A percentile compares a stretch with the other conserved stretches of the same genome.
phyloP scores from a whole-genome alignment of 495 filamentous ascomycete species.

The Xylaria sp. region DNA sequence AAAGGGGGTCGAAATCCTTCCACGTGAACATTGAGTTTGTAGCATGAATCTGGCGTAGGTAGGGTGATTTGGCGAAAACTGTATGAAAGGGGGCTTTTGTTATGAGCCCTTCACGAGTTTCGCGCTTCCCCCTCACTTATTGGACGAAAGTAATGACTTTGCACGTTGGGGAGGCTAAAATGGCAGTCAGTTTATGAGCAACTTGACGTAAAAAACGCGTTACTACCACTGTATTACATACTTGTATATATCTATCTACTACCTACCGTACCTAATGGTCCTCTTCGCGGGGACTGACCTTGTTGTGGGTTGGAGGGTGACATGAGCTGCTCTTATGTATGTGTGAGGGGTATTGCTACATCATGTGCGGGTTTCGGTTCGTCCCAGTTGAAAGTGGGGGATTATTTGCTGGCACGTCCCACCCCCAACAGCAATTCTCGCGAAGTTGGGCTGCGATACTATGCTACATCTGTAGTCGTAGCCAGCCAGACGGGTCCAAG shows the following conservation, averaged over 20 bases:
- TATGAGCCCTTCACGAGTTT: slow-evolving; percentile 18
- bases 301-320: background rate
- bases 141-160: slow-evolving; percentile 15
- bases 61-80: slow-evolving; percentile 17
- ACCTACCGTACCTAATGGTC: slow-evolving; percentile 1
- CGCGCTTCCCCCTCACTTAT: slow-evolving; percentile 11
- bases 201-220: background rate
- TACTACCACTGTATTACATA: slow-evolving; percentile 21
- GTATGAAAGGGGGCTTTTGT: slow-evolving; percentile 16
- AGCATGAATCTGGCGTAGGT: slow-evolving; percentile 23
- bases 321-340: background rate
- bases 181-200: slow-evolving; percentile 4
- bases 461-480: too few relatives aligned
- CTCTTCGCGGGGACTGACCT: background rate
- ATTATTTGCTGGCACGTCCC: background rate
- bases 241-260: slow-evolving; percentile 24
- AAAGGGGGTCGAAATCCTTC: background rate
- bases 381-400: too few relatives aligned
- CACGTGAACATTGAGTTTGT: background rate
- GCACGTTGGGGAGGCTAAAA: background rate
- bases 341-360: background rate
- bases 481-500: background rate
- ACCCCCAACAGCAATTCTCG: background rate
- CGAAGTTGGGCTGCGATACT: background rate
- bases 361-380: background rate